Evolutionary conservation across 345 rosid genomes (phyloP).

Genomic region (Anastatica hierochuntica): DNA sequence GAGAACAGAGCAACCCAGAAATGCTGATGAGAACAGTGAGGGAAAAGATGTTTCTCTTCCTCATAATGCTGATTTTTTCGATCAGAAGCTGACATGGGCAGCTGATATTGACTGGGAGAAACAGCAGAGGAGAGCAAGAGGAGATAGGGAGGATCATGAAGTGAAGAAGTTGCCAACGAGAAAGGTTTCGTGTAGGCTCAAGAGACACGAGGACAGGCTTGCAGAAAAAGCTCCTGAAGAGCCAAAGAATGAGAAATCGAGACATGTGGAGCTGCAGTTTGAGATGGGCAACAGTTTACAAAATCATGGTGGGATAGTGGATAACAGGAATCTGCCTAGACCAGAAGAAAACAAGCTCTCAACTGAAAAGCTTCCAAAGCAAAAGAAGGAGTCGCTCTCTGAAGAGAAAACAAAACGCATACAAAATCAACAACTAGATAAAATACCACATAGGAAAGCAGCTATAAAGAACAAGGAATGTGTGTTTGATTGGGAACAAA

Average conservation of each 20-base stretch:
- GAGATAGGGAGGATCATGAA: slow-evolving; percentile 29
- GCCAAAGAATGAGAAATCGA: slow-evolving; percentile 29
- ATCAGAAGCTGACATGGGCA: slow-evolving; percentile 33
- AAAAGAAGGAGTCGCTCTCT: slow-evolving; percentile 17
- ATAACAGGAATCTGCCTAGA: slow-evolving; percentile 27
- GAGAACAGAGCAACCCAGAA: slow-evolving; percentile 38
- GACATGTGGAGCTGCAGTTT: slow-evolving; percentile 16
- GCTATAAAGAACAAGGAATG: slow-evolving; percentile 14
- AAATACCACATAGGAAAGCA: not conserved
- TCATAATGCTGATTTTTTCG: slow-evolving; percentile 18
- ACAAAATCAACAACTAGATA: slow-evolving; percentile 17
- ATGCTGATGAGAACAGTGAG: slow-evolving; percentile 30
- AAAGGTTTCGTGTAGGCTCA: slow-evolving; percentile 29
- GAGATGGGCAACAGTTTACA: slow-evolving; percentile 32
- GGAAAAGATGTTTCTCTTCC: slow-evolving; percentile 25
- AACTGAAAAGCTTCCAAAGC: slow-evolving; percentile 25
- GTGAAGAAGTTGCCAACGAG: slow-evolving; percentile 25
- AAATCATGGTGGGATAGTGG: slow-evolving; percentile 26
- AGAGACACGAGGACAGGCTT: slow-evolving; percentile 27
- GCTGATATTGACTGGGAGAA: slow-evolving; percentile 25
- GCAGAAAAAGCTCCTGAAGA: slow-evolving; percentile 33
- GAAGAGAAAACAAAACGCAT: slow-evolving; percentile 19
- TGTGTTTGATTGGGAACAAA: slow-evolving; percentile 27
- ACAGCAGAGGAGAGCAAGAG: slow-evolving; percentile 27
- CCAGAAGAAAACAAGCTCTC: slow-evolving; percentile 26